Conservation (phyloP, 2,329 filamentous ascomycete genomes). For the Sporothrix phasma region DNA sequence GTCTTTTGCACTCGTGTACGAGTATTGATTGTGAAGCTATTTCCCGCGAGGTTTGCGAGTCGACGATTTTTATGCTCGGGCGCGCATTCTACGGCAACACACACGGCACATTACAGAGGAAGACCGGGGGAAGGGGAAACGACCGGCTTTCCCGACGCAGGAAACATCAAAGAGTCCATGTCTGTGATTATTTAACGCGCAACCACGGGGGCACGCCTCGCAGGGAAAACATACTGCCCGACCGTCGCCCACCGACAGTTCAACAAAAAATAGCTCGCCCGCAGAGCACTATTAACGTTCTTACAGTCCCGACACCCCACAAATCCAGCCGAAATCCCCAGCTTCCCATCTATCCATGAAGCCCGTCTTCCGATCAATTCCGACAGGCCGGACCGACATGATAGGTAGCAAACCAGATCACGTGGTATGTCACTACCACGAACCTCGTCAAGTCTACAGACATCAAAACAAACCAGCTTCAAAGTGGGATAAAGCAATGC, state of each 20-base stretch:
- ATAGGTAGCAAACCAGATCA: not conserved
- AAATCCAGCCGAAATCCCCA: not conserved
- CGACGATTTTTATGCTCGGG: not conserved
- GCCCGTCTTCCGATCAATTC: not conserved
- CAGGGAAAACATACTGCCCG: constrained; percentile 1
- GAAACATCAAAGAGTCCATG: not conserved
- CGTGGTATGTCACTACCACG: not conserved
- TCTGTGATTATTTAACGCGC: not conserved
- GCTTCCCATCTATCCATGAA: not conserved
- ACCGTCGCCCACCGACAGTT: not conserved
- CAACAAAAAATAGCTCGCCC: constrained; percentile 1
- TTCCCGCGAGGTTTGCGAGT: not conserved
- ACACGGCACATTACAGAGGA: not conserved
- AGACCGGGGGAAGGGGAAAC: not conserved
- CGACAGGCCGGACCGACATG: not conserved
- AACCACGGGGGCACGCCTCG: not conserved
- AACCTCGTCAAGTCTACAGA: not conserved
- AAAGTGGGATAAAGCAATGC: too few species aligned
- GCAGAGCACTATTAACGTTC: not conserved
- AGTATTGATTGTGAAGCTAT: not conserved
- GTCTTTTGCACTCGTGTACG: not conserved
- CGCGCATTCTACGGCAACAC: not conserved
- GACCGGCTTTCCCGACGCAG: not conserved
- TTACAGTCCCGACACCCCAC: not conserved
- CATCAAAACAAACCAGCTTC: not conserved